A percentile compares a stretch with the other conserved stretches of the same genome.
Conservation (phyloP, 176 grass and related monocot species). For the Phoenix dactylifera region DNA sequence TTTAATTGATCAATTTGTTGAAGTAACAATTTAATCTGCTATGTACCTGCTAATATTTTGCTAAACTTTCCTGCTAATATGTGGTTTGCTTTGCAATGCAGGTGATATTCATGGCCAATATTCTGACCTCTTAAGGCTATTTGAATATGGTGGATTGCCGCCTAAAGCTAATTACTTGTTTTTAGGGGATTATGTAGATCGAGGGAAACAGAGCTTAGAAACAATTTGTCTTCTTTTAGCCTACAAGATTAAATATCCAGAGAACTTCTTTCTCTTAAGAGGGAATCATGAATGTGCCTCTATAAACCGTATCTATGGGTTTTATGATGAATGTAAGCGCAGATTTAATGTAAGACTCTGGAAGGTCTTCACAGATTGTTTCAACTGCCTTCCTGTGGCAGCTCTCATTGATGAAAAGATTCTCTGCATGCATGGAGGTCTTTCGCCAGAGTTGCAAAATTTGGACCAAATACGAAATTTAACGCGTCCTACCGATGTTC, state of each 20-base stretch:
- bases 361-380: slow-evolving; percentile 56
- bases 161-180: slow-evolving; percentile 43
- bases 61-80: no score
- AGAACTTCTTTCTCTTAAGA: slow-evolving; percentile 42
- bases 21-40: no score
- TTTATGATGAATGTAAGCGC: slow-evolving; percentile 59
- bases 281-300: slow-evolving; percentile 59
- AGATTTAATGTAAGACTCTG: slow-evolving; percentile 46
- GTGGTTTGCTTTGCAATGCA: background rate
- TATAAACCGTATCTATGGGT: slow-evolving; percentile 53
- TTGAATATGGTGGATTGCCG: slow-evolving; percentile 28
- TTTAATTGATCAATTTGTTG: no score
- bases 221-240: slow-evolving; percentile 57
- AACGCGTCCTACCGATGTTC: slow-evolving; percentile 34
- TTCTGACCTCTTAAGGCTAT: slow-evolving; percentile 30
- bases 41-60: no score
- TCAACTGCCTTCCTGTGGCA: slow-evolving; percentile 50
- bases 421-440: slow-evolving; percentile 56
- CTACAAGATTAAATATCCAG: slow-evolving; percentile 45
- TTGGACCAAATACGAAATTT: slow-evolving; percentile 35
- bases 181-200: slow-evolving; percentile 65
- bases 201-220: slow-evolving; percentile 51
- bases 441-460: slow-evolving; percentile 42
- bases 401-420: slow-evolving; percentile 43
- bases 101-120: slow-evolving; percentile 62